Percentiles rank a stretch among this genome's conserved stretches.
phyloP scores from a whole-genome alignment of 495 filamentous ascomycete species.

The Daldinia loculata region DNA sequence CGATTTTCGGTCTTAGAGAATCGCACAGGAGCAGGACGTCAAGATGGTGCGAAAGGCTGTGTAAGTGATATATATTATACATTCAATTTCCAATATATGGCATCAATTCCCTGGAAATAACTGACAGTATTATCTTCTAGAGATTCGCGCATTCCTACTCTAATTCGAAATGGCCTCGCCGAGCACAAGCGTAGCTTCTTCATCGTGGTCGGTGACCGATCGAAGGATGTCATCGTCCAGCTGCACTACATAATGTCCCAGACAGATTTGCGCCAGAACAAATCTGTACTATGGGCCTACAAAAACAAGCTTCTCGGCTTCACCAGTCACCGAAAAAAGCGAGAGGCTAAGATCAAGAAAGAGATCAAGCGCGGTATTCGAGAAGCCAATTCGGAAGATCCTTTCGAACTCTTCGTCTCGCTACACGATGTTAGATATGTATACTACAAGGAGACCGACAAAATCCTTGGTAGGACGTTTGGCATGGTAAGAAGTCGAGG shows the following conservation, averaged over 20 bases:
- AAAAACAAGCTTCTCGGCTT: conserved; percentile 97
- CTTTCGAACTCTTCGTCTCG: conserved; percentile 97
- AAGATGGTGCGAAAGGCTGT: conserved; percentile 67
- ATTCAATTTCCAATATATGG: not conserved
- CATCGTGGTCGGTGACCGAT: conserved; percentile 91
- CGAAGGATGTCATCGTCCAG: conserved; percentile 97
- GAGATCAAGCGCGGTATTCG: conserved; percentile 95
- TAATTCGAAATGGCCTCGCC: conserved; percentile 94
- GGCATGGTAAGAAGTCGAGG: conserved; percentile 70
- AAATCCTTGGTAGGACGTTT: conserved; percentile 97
- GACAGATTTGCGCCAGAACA: conserved; percentile 92
- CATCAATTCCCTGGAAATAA: not conserved
- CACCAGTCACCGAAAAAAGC: conserved; percentile 93
- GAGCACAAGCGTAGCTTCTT: conserved; percentile 99
- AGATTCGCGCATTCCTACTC: conserved; percentile 93
- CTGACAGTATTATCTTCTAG: conserved; percentile 50
- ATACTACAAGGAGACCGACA: conserved; percentile 99
- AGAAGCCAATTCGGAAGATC: conserved; percentile 94
- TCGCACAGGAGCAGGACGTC: conserved; percentile 11
- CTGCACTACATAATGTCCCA: conserved; percentile 93
- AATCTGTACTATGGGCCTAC: conserved; percentile 98
- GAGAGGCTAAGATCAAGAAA: conserved; percentile 96
- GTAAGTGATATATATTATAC: conserved; percentile 50
- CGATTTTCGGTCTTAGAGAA: conserved; percentile 4
- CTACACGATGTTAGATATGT: conserved; percentile 97